Base-by-base conservation (phyloP, 306 rosid genomes). In the Gynostemma pentaphyllum region DNA sequence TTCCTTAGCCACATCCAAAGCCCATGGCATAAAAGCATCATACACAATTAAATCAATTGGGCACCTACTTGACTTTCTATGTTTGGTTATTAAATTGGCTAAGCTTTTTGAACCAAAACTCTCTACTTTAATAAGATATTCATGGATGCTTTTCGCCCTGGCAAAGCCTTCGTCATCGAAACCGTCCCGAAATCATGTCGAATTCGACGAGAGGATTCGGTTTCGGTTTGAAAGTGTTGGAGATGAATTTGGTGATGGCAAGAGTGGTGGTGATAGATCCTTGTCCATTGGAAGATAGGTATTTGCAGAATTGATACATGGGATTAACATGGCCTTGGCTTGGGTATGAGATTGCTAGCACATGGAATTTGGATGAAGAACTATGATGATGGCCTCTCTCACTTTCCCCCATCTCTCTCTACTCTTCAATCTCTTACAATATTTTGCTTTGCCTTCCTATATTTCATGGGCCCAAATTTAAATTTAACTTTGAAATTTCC, bases 301-400 rank as follows among this genome's bases (percentile, higher is more conserved):
- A 28, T n/a, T 79, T 81, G 76, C 72, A 68, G 48, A 85, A 72
- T 51, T 85, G 81, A 42, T 79, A 76, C 80, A 79, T 37, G 0
- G 91, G 91, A 26, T 85, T 85, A 36, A 81, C 19, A 76, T 81
- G 87, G n/a, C 87, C 91, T 57, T 85, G 91, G 23, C 78, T 62
- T 66, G 91, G 91, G 26, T 79, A 85, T 22, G 91, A 81, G 52
- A 85, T 0, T 49, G 47, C 50, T 69, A 85, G 53, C 5, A 79
- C 73, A 65, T 85, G 81, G 59, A 16, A 9, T 5, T 34, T 64
- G n/a, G n/a, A n/a, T n/a, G n/a, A n/a, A n/a, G n/a, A n/a, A n/a
- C n/a, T n/a, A n/a, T n/a, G n/a, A n/a, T n/a, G n/a, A n/a, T n/a
- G n/a, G n/a, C 26, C 30, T 16, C 11, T 8, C 29, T 19, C 57